Conservation (phyloP, 306 rosid genomes). For the Albizia julibrissin region DNA sequence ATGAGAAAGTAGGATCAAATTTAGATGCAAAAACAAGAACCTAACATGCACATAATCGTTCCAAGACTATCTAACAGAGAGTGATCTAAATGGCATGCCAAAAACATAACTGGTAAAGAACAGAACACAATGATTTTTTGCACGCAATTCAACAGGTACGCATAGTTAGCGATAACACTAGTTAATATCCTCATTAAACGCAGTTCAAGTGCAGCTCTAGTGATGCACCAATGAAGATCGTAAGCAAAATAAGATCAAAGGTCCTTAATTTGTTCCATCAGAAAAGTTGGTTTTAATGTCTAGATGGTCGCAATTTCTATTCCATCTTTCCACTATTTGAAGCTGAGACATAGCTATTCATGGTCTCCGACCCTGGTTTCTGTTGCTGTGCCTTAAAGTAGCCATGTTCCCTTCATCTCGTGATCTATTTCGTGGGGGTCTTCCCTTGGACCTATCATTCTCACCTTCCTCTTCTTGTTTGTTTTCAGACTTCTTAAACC, state of each 20-base stretch:
- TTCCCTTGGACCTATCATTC: slow-evolving; percentile 64
- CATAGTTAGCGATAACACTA: slow-evolving; percentile 13
- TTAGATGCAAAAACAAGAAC: slow-evolving; percentile 13
- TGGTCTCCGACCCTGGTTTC: slow-evolving; percentile 47
- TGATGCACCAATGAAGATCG: slow-evolving; percentile 5
- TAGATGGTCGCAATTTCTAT: slow-evolving; percentile 11
- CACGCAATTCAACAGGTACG: neutral
- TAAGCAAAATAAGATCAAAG: neutral
- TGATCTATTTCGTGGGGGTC: slow-evolving; percentile 59
- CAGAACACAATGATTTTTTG: neutral
- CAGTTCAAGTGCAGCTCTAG: slow-evolving; percentile 1
- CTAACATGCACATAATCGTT: neutral
- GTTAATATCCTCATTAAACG: slow-evolving; percentile 9
- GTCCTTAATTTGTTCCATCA: slow-evolving; percentile 18
- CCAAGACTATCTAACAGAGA: neutral
- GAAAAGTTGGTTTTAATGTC: neutral
- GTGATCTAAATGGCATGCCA: slow-evolving; percentile 13
- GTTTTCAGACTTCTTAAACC: slow-evolving; percentile 46
- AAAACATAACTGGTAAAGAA: neutral
- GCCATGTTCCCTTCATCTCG: slow-evolving; percentile 64
- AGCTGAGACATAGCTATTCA: slow-evolving; percentile 34
- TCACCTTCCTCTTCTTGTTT: slow-evolving; percentile 56
- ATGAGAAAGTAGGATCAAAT: neutral
- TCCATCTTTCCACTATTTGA: slow-evolving; percentile 30
- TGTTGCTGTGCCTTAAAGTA: slow-evolving; percentile 41